Evolutionary conservation across 1,284 basidiomycete species (phyloP).

Genomic region (Cryptococcus sp.): DNA sequence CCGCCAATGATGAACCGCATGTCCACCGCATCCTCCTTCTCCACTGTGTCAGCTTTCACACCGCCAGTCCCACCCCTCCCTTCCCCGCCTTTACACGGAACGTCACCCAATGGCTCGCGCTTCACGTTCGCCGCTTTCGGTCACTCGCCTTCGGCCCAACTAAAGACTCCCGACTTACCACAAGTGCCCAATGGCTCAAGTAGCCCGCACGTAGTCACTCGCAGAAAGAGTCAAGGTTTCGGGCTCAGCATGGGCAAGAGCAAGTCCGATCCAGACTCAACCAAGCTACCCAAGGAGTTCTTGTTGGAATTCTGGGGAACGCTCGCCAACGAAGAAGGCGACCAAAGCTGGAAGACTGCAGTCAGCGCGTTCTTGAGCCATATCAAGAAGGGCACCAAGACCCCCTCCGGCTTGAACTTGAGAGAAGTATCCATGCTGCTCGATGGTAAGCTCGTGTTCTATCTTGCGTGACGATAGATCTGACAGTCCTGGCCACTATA

Average conservation of each 20-base stretch:
- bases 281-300: slow-evolving; percentile 50
- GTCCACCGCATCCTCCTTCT: slow-evolving; percentile 10
- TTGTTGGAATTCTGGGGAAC: slow-evolving; percentile 47
- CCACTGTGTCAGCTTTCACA: slow-evolving; percentile 5
- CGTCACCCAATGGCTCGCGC: slow-evolving; percentile 28
- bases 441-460: slow-evolving; percentile 31
- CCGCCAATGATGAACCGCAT: slow-evolving; percentile 8
- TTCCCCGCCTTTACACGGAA: slow-evolving; percentile 22
- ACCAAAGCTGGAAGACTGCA: slow-evolving; percentile 38
- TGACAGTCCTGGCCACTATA: slow-evolving; percentile 6
- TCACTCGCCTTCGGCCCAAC: slow-evolving; percentile 10
- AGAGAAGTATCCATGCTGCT: slow-evolving; percentile 45
- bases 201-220: slow-evolving; percentile 7
- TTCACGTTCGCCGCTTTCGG: slow-evolving; percentile 21
- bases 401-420: slow-evolving; percentile 44
- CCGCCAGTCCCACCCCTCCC: slow-evolving; percentile 22
- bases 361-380: slow-evolving; percentile 38
- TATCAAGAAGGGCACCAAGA: slow-evolving; percentile 51
- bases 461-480: neutral
- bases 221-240: slow-evolving; percentile 31
- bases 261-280: slow-evolving; percentile 30
- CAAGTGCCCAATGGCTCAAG: slow-evolving; percentile 1
- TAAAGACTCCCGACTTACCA: slow-evolving; percentile 14
- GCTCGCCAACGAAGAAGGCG: slow-evolving; percentile 43
- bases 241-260: slow-evolving; percentile 22